phyloP scores from a whole-genome alignment of 2,329 filamentous ascomycete species.

The Fusarium haematococcum region DNA sequence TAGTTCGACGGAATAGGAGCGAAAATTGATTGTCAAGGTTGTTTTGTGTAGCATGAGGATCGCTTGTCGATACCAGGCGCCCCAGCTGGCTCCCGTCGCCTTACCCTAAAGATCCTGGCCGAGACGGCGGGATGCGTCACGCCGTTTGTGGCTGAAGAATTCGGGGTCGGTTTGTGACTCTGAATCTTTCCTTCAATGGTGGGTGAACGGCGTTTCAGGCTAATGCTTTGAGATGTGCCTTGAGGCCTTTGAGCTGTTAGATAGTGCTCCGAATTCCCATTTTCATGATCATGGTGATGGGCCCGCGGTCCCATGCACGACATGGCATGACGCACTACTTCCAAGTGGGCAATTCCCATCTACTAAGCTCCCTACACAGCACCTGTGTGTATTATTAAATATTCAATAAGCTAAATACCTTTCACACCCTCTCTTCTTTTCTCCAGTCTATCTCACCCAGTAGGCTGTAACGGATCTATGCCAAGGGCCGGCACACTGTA shows the following conservation, averaged over 20 bases:
- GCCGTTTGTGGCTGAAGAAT: not conserved
- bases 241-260: not conserved
- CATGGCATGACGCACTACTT: not conserved
- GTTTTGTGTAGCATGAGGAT: not conserved
- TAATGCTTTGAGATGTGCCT: not conserved
- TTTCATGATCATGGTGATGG: not conserved
- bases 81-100: not conserved
- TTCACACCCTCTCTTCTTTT: not conserved
- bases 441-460: not conserved
- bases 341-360: not conserved
- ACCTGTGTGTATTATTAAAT: not conserved
- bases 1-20: not conserved
- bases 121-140: constrained; percentile 17
- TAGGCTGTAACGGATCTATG: not conserved
- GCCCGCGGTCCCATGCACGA: not conserved
- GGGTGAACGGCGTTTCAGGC: not conserved
- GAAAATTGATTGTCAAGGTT: not conserved
- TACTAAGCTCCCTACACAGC: not conserved
- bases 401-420: not conserved
- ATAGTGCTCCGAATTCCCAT: not conserved
- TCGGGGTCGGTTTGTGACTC: not conserved
- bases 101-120: constrained; percentile 30
- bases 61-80: not conserved
- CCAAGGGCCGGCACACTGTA: not conserved
- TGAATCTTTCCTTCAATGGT: not conserved